A percentile compares a stretch with the other conserved stretches of the same genome.
These are phyloP conservation scores for Microsporum ferrugineum DNA, from an alignment of 2,329 filamentous ascomycete species.

Conservation along the genomic window DNA sequence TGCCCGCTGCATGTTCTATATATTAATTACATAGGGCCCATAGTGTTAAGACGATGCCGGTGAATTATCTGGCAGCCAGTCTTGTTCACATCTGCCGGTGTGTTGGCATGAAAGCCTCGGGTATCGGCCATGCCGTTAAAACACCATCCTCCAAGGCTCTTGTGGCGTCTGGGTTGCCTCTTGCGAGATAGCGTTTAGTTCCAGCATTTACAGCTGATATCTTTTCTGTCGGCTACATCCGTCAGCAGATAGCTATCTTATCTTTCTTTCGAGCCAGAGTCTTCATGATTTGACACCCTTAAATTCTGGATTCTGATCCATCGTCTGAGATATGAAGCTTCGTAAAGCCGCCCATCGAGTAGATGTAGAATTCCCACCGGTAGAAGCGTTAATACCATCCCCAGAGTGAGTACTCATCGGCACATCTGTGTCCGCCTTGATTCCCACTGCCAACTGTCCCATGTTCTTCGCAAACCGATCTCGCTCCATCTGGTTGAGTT, in stretches of 20 bases:
- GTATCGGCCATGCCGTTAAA: background rate
- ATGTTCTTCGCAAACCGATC: slow-evolving; percentile 74
- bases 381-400: slow-evolving; percentile 8
- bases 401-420: background rate
- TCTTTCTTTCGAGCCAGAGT: background rate
- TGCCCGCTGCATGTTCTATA: too few species aligned
- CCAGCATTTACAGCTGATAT: background rate
- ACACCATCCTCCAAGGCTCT: background rate
- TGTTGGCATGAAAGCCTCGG: background rate
- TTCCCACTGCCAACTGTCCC: slow-evolving; percentile 53
- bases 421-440: slow-evolving; percentile 12
- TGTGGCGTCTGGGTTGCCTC: background rate
- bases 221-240: background rate
- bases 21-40: too few species aligned
- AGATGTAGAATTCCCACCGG: slow-evolving; percentile 24
- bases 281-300: slow-evolving; percentile 16
- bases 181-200: background rate
- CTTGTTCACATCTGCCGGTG: background rate
- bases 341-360: slow-evolving; percentile 71
- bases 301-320: slow-evolving; percentile 81
- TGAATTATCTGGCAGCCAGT: background rate
- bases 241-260: background rate
- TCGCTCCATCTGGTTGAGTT: slow-evolving; percentile 66
- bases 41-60: too few species aligned
- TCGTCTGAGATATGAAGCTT: slow-evolving; percentile 71